Percentiles rank a stretch among this genome's conserved stretches.
Conservation (phyloP, 2,329 filamentous ascomycete genomes). For the Nemania serpens region DNA sequence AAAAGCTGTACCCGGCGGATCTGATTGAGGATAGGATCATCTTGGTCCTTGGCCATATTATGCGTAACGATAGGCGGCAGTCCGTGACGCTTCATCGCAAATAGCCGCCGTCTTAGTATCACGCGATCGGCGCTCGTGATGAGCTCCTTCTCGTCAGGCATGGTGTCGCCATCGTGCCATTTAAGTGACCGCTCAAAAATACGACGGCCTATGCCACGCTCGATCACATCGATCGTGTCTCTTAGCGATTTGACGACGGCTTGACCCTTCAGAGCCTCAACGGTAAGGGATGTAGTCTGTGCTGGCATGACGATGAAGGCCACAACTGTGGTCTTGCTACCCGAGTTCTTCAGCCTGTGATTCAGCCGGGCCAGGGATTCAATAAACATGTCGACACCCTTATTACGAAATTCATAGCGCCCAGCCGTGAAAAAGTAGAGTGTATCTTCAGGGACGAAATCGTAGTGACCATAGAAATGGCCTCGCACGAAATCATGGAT, state of each 20-base stretch:
- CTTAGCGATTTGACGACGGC: constrained; percentile 95
- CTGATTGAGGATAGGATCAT: constrained; percentile 95
- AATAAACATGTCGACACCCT: constrained; percentile 99
- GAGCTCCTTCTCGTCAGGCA: constrained; percentile 96
- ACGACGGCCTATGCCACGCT: constrained; percentile 88
- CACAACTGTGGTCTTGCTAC: constrained; percentile 91
- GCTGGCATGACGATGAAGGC: constrained; percentile 99
- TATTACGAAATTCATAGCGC: constrained; percentile 97
- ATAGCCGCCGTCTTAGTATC: constrained; percentile 85
- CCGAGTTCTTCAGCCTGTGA: constrained; percentile 82
- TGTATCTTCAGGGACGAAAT: constrained; percentile 95
- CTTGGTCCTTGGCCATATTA: constrained; percentile 94
- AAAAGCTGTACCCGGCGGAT: constrained; percentile 95
- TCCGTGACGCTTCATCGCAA: constrained; percentile 91
- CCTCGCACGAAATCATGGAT: constrained; percentile 98
- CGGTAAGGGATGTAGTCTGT: constrained; percentile 91
- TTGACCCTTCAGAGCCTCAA: constrained; percentile 94
- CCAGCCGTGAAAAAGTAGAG: constrained; percentile 97
- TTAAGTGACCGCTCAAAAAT: constrained; percentile 92
- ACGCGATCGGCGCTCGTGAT: constrained; percentile 92
- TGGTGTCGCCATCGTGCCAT: constrained; percentile 92
- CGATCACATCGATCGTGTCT: constrained; percentile 91
- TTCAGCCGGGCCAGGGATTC: constrained; percentile 94
- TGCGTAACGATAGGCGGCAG: constrained; percentile 97
- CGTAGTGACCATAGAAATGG: constrained; percentile 97